Evolutionary conservation across 2,329 filamentous ascomycete species (phyloP), one percentile per base, ranked within the genome.

Genomic region (Fusarium coicis): DNA sequence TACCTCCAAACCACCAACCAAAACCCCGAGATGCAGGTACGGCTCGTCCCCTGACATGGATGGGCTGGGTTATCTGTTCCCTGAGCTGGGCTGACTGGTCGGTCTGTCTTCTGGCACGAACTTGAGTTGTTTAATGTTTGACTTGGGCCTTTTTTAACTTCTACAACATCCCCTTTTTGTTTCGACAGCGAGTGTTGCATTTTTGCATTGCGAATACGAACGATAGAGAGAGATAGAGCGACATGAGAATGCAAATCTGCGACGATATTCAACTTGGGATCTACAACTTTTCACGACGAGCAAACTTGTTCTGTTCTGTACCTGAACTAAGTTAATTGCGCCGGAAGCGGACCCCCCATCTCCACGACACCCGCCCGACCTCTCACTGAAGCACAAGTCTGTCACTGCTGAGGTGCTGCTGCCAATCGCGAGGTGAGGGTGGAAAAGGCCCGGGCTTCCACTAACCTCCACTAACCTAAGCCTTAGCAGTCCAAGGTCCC

Each of bases 21-120:
- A 59, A 69, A 57, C 39, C 30, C 32, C 43, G 72, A 67, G 74
- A 75, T 75, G 75, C 75, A 77, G 75, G 75, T 74, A 73, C 75
- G 58, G 63, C 74, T 68, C 57, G 67, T 65, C 75, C 75, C 75
- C 75, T 77, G 75, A 77, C 75, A 77, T 77, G 75, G 75, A 76
- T 70, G 63, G 63, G 66, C 58, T 59, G 56, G 30, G 61, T 50
- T 58, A 53, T 50, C 37, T 34, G 43, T 63, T 49, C 21, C 32
- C 54, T 69, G 56, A 30, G 21, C 21, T 60, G 53, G 39, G 36
- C 47, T 68, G 56, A 62, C 56, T 69, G 54, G 59, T 26, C 26
- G 57, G 56, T 59, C 57, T 28, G 47, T 34, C 59, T 49, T 74
- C 66, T 71, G 54, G 68, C 43, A 74, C 71, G 49, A 67, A 64